These are phyloP conservation scores for Solanum gandarillasii DNA, from an alignment of 257 asterid genomes.

Conservation along the genomic window DNA sequence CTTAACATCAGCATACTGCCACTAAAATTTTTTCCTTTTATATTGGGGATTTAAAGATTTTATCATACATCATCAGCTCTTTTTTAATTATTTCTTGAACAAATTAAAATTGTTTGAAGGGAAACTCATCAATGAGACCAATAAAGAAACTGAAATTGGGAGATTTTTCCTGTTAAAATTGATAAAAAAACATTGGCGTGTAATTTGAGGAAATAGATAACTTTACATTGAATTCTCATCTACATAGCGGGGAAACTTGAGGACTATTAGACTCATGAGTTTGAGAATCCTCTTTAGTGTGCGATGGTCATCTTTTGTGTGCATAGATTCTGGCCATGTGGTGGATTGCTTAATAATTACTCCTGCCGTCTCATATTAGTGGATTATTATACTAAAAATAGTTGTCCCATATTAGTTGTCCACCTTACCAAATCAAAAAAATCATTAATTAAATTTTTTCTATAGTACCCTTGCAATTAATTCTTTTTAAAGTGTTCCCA, in stretches of 20 bases:
- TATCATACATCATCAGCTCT: not conserved
- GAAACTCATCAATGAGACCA: not conserved
- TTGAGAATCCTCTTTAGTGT: not conserved
- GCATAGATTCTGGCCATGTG: not conserved
- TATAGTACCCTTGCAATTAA: no score
- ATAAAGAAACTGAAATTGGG: not conserved
- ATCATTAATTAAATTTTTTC: no score
- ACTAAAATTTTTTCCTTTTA: not conserved
- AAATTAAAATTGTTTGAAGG: not conserved
- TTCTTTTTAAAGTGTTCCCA: no score
- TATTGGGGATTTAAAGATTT: not conserved
- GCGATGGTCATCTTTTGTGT: not conserved
- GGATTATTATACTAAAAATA: no score
- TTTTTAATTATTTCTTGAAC: not conserved
- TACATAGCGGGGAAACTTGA: not conserved
- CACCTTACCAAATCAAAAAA: no score
- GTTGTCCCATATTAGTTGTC: no score
- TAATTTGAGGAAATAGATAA: not conserved
- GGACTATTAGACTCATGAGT: not conserved
- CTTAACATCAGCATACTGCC: not conserved
- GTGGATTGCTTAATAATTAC: not conserved
- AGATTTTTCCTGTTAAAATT: not conserved
- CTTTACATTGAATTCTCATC: not conserved
- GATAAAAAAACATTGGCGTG: not conserved
- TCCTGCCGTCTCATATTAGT: no score